A percentile compares a stretch with the other conserved stretches of the same genome.
Evolutionary conservation across 1,284 basidiomycete genomes (phyloP).

Genomic region (Microbotryum lychnidis-dioicae): DNA sequence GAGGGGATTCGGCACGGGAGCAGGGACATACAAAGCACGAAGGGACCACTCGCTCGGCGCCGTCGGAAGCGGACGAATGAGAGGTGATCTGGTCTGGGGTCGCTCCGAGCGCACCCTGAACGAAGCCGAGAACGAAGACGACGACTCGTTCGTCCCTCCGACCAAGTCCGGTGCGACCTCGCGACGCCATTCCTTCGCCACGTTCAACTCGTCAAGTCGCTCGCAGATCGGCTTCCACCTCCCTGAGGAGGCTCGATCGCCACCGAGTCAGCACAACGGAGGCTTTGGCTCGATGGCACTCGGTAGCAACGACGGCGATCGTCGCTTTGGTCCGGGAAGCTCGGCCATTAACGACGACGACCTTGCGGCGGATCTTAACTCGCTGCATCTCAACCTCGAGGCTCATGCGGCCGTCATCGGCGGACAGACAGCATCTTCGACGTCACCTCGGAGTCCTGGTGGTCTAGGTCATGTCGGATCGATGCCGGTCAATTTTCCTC

Average conservation of each 20-base stretch:
- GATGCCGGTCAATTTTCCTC: slow-evolving; percentile 27
- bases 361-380: slow-evolving; percentile 35
- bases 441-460: neutral
- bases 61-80: slow-evolving; percentile 26
- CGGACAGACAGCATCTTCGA: neutral
- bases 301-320: slow-evolving; percentile 2
- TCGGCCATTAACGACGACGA: slow-evolving; percentile 36
- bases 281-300: slow-evolving; percentile 4
- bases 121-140: slow-evolving; percentile 32
- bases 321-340: slow-evolving; percentile 17
- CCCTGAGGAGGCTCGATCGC: slow-evolving; percentile 11
- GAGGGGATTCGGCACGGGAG: slow-evolving; percentile 6
- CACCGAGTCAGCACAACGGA: neutral
- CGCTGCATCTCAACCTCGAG: slow-evolving; percentile 36
- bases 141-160: slow-evolving; percentile 33
- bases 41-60: slow-evolving; percentile 25
- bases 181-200: slow-evolving; percentile 36
- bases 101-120: slow-evolving; percentile 9
- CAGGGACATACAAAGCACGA: slow-evolving; percentile 19
- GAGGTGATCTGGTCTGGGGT: slow-evolving; percentile 32
- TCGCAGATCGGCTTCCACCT: slow-evolving; percentile 33
- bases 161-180: slow-evolving; percentile 37
- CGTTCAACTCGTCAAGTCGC: slow-evolving; percentile 31
- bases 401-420: slow-evolving; percentile 28
- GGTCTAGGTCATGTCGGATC: slow-evolving; percentile 17